Conservation (phyloP, 495 filamentous ascomycete species). For the Aspergillus ostianus region DNA sequence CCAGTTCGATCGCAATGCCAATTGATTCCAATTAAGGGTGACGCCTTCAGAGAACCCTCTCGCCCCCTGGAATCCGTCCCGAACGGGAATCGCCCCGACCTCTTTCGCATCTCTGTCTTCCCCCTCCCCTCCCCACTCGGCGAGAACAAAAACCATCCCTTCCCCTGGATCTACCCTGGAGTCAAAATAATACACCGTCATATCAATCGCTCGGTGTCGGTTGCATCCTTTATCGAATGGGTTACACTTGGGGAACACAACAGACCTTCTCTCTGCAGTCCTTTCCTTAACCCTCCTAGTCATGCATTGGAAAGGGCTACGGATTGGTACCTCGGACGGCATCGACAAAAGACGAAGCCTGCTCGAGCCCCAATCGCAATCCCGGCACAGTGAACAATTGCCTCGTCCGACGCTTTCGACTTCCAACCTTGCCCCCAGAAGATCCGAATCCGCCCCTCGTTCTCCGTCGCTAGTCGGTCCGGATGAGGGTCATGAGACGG, state of each 20-base stretch:
- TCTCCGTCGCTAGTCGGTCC: conserved; percentile 19
- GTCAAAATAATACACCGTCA: not conserved
- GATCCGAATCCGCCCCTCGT: conserved; percentile 42
- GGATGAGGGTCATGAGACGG: conserved; percentile 11
- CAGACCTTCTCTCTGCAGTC: not conserved
- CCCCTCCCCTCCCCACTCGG: not conserved
- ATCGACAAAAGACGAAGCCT: conserved; percentile 40
- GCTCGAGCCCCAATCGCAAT: conserved; percentile 31
- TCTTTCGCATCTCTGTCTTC: not conserved
- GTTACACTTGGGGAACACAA: not conserved
- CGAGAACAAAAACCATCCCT: not conserved
- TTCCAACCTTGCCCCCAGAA: conserved; percentile 29
- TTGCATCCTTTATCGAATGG: not conserved
- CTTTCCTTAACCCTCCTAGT: conserved; percentile 22
- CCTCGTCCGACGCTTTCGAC: conserved; percentile 37
- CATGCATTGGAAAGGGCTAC: conserved; percentile 51
- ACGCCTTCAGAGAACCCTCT: conserved; percentile 6
- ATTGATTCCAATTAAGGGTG: conserved; percentile 19
- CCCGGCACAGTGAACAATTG: conserved; percentile 45
- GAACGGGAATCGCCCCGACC: conserved; percentile 1
- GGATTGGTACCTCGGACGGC: conserved; percentile 38
- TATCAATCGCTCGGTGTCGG: not conserved
- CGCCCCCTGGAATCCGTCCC: conserved; percentile 2
- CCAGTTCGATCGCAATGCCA: conserved; percentile 19
- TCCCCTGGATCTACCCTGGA: not conserved